phyloP scores from a whole-genome alignment of 495 filamentous ascomycete species.

The Aspergillus olivimuriae region DNA sequence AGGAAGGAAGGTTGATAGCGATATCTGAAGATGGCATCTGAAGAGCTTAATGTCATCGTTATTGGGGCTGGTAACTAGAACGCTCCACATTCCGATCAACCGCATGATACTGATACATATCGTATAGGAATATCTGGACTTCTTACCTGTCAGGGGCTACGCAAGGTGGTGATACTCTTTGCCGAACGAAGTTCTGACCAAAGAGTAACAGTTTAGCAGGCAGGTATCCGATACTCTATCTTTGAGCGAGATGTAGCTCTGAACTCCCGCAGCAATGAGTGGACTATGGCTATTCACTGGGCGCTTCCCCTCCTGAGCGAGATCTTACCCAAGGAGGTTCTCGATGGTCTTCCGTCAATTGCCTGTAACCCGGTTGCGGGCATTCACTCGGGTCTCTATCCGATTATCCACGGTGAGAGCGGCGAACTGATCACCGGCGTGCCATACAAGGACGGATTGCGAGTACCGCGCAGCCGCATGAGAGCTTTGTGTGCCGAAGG shows the following conservation, averaged over 20 bases:
- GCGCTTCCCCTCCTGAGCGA: neutral
- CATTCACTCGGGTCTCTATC: neutral
- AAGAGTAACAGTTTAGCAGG: neutral
- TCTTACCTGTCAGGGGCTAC: neutral
- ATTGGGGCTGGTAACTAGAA: slow-evolving; percentile 3
- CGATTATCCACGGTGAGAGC: slow-evolving; percentile 6
- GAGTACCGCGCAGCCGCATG: slow-evolving; percentile 4
- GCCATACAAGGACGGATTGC: slow-evolving; percentile 2
- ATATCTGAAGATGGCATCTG: too few species aligned
- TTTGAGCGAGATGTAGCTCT: slow-evolving; percentile 1
- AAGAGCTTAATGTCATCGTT: slow-evolving; percentile 2
- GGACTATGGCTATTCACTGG: slow-evolving; percentile 8
- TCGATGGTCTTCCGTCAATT: neutral
- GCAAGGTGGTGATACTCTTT: slow-evolving; percentile 1
- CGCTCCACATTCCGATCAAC: neutral
- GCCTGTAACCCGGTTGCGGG: slow-evolving; percentile 1
- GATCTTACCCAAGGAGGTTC: neutral
- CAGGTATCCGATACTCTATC: slow-evolving; percentile 2
- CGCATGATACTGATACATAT: neutral
- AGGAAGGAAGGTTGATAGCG: too few species aligned
- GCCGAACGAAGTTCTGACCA: neutral
- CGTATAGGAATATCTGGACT: slow-evolving; percentile 3
- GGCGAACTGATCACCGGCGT: slow-evolving; percentile 1
- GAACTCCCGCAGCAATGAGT: slow-evolving; percentile 9
- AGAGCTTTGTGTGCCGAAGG: slow-evolving; percentile 3